Conservation (phyloP, 1,284 basidiomycete genomes). For the Abortiporus biennis region DNA sequence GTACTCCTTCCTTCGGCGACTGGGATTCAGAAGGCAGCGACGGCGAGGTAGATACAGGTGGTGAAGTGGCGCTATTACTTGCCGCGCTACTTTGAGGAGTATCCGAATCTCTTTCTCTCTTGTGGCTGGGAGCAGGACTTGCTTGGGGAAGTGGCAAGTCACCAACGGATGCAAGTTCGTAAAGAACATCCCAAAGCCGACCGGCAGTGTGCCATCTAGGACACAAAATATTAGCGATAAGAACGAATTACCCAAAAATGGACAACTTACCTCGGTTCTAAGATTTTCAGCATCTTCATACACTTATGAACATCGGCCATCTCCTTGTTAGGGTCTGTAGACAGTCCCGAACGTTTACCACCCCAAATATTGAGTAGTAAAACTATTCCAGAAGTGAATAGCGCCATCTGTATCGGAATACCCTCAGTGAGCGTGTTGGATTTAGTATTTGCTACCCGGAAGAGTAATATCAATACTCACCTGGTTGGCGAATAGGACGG, state of each 20-base stretch:
- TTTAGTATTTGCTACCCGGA: neutral
- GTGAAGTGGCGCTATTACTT: neutral
- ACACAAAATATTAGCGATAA: neutral
- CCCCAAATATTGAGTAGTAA: conserved; percentile 73
- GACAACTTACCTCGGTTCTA: conserved; percentile 34
- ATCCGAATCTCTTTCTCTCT: conserved; percentile 29
- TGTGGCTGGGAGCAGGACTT: conserved; percentile 36
- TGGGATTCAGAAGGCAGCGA: neutral
- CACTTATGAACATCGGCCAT: conserved; percentile 70
- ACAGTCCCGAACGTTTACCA: conserved; percentile 52
- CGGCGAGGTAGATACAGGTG: neutral
- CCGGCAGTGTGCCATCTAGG: conserved; percentile 42
- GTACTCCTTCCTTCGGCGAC: neutral
- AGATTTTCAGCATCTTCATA: conserved; percentile 49
- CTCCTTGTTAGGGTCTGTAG: conserved; percentile 51
- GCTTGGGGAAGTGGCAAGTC: conserved; percentile 52
- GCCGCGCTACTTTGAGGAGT: neutral
- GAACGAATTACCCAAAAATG: neutral
- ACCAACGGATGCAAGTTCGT: conserved; percentile 56
- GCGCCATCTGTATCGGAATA: conserved; percentile 25
- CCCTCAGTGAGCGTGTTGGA: neutral
- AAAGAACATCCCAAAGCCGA: conserved; percentile 49
- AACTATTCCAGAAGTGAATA: conserved; percentile 64
- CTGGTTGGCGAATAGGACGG: neutral
- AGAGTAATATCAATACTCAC: conserved; percentile 1